Evolutionary conservation across 345 rosid genomes (phyloP).

Genomic region (Eutrema japonicum): DNA sequence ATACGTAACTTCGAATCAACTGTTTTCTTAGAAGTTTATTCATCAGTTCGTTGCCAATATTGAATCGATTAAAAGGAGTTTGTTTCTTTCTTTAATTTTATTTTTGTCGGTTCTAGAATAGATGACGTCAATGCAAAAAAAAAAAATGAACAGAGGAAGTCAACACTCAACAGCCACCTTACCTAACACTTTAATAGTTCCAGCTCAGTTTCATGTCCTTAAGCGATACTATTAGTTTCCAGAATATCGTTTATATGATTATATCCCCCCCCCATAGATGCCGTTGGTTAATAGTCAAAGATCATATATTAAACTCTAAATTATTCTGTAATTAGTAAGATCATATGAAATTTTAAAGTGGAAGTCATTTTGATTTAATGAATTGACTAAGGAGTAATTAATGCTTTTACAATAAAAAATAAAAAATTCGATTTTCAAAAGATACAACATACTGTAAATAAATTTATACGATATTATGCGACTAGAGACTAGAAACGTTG

Average conservation of each 20-base stretch:
- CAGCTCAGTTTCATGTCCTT: constrained; percentile 26
- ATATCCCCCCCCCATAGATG: not conserved
- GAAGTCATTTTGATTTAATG: too few relatives aligned
- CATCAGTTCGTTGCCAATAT: constrained; percentile 32
- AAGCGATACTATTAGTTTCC: not conserved
- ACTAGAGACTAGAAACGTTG: too few relatives aligned
- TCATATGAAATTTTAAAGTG: not conserved
- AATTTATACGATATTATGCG: too few relatives aligned
- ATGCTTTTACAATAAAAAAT: too few relatives aligned
- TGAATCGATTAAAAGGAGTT: constrained; percentile 9
- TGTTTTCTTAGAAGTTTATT: not conserved
- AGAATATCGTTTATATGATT: not conserved
- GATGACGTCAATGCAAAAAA: not conserved
- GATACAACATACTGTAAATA: too few relatives aligned
- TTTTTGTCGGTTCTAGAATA: constrained; percentile 29
- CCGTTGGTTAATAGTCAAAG: not conserved
- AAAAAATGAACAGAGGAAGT: constrained; percentile 9
- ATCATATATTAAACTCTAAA: not conserved
- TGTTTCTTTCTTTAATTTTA: not conserved
- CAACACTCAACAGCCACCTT: constrained; percentile 41
- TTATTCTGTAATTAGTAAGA: not conserved
- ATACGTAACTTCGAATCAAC: constrained; percentile 36
- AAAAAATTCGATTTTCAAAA: too few relatives aligned
- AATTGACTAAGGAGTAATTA: too few relatives aligned
- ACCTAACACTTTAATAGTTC: constrained; percentile 33